A percentile compares a stretch with the other conserved stretches of the same genome.
These are phyloP conservation scores for Cairneyella variabilis DNA, from an alignment of 495 filamentous ascomycete genomes.

Conservation along the genomic window DNA sequence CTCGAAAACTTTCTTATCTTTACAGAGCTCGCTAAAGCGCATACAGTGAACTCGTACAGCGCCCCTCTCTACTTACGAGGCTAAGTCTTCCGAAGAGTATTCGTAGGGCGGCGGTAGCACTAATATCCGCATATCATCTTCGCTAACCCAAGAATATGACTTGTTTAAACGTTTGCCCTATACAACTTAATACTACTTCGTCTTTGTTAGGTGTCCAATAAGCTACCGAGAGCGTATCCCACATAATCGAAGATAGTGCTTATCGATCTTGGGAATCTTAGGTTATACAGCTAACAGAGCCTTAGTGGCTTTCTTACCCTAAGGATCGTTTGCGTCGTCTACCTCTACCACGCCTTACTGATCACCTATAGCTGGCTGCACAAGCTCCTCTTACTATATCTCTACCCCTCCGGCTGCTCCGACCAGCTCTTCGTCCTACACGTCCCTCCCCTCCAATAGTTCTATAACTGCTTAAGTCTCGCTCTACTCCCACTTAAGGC, in stretches of 20 bases:
- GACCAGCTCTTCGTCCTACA: no score
- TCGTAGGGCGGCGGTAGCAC: constrained; percentile 14
- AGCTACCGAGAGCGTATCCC: constrained; percentile 11
- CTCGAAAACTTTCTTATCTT: constrained; percentile 21
- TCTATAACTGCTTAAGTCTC: constrained; percentile 11
- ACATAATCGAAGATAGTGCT: constrained; percentile 11
- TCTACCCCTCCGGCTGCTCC: not conserved
- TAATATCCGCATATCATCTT: constrained; percentile 6
- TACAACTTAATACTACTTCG: not conserved
- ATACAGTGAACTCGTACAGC: constrained; percentile 9
- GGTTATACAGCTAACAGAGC: constrained; percentile 12
- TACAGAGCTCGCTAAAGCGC: constrained; percentile 9
- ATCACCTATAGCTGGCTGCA: constrained; percentile 12
- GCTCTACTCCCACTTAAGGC: not conserved
- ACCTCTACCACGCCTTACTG: constrained; percentile 10
- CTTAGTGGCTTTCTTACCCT: constrained; percentile 13
- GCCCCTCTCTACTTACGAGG: constrained; percentile 6
- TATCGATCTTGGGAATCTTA: constrained; percentile 3
- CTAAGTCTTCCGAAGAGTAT: constrained; percentile 12
- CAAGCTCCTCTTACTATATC: constrained; percentile 5
- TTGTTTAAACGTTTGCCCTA: constrained; percentile 6
- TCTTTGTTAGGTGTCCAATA: constrained; percentile 5
- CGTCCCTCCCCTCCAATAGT: no score
- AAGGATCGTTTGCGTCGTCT: constrained; percentile 1
- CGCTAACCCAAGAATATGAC: constrained; percentile 2